phyloP scores from a whole-genome alignment of 225 moss, liverwort and hornwort species.

The Polytrichum formosum region DNA sequence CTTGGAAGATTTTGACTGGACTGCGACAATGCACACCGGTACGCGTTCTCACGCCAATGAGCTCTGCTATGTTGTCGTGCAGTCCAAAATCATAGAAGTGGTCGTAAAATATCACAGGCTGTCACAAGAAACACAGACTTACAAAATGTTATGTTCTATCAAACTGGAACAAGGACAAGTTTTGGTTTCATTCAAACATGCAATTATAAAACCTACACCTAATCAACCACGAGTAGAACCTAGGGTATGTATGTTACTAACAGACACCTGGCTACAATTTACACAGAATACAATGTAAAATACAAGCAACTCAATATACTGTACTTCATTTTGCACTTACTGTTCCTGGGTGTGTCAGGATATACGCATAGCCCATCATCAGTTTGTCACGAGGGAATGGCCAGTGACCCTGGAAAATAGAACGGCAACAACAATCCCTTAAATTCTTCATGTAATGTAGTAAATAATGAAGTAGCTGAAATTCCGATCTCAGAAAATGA shows the following conservation, averaged over 20 bases:
- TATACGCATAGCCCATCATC: slow-evolving; percentile 92
- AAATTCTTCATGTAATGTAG: too few species aligned
- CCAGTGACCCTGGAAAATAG: slow-evolving; percentile 72
- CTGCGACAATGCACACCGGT: slow-evolving; percentile 76
- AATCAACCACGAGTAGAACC: too few species aligned
- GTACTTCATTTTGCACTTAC: slow-evolving; percentile 26
- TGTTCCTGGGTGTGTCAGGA: slow-evolving; percentile 85
- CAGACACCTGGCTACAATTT: too few species aligned
- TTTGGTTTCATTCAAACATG: too few species aligned
- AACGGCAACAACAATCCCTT: neutral
- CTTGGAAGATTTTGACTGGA: slow-evolving; percentile 77
- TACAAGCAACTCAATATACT: neutral
- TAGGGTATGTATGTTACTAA: too few species aligned
- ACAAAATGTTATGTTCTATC: neutral
- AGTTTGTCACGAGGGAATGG: slow-evolving; percentile 84
- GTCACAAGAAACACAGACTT: slow-evolving; percentile 14
- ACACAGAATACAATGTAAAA: neutral
- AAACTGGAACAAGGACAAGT: neutral
- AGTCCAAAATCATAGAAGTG: slow-evolving; percentile 94
- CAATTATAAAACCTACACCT: too few species aligned
- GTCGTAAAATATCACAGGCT: slow-evolving; percentile 91
- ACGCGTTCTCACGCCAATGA: slow-evolving; percentile 69
- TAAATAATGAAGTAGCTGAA: slow-evolving; percentile 7
- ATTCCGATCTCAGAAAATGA: too few species aligned
- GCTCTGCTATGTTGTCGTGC: slow-evolving; percentile 82